phyloP scores from a whole-genome alignment of 108 stramenopile species.

The Asterionellopsis glacialis region DNA sequence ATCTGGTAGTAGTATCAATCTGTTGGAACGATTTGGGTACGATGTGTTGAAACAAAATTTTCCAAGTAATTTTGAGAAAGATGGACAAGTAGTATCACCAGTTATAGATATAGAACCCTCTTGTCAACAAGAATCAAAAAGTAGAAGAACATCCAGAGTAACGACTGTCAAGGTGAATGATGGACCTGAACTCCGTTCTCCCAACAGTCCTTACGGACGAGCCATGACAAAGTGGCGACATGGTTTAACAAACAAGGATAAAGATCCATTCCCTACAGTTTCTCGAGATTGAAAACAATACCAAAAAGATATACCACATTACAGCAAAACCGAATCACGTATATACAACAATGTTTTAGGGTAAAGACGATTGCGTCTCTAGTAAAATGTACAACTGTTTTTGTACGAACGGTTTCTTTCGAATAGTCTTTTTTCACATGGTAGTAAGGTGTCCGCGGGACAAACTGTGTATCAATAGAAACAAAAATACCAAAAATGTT shows the following conservation, averaged over 20 bases:
- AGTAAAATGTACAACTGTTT: too few relatives aligned
- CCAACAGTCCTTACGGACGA: conserved; percentile 57
- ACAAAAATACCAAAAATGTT: too few relatives aligned
- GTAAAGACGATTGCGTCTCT: too few relatives aligned
- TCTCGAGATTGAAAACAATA: not conserved
- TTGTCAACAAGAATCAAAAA: not conserved
- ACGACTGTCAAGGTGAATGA: conserved; percentile 26
- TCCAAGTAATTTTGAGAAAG: conserved; percentile 41
- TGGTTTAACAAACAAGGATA: conserved; percentile 50
- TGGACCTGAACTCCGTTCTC: conserved; percentile 41
- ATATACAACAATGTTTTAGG: too few relatives aligned
- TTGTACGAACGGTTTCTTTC: too few relatives aligned
- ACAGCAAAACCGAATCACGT: too few relatives aligned
- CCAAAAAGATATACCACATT: not conserved
- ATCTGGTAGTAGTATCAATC: conserved; percentile 4
- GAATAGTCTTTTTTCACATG: too few relatives aligned
- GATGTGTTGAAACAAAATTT: conserved; percentile 54
- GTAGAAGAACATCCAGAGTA: not conserved
- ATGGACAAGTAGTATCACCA: not conserved
- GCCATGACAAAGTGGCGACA: conserved; percentile 62
- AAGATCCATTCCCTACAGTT: conserved; percentile 43
- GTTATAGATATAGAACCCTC: too few relatives aligned
- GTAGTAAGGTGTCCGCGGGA: too few relatives aligned
- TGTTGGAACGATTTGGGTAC: conserved; percentile 61
- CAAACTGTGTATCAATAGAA: too few relatives aligned